Evolutionary conservation across 768 basidiomycete genomes (phyloP), one percentile per base, ranked within the genome.

Genomic region (Calocybe gangraenosa): DNA sequence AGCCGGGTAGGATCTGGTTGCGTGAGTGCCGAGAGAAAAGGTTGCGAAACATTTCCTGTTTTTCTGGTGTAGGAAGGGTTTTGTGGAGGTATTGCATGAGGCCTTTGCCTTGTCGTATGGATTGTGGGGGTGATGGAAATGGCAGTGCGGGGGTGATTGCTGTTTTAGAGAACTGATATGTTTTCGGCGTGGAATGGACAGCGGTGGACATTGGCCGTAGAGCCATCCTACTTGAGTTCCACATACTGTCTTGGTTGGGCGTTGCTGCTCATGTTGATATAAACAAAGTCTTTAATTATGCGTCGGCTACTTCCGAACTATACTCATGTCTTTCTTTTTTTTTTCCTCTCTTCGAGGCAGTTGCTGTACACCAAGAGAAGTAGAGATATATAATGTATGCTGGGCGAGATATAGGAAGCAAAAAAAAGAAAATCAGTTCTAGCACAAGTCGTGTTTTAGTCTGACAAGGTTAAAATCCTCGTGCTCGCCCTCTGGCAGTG

Each of bases 131-230:
- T 19, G 69, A 56, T 31, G 67, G 57, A 37, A 68, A 58, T 7
- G 78, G 70, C 20, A 70, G 60, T 0, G 77, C 66, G 15, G 72
- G 74, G 22, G 79, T 65, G 25, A 84, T 69, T 23, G 79, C 87
- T 9, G 71, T 73, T 58, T 78, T 84, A 21, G 89, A 87, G 67
- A 87, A 92, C 18, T 87, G 82, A 58, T 92, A 92, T 20, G 63
- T 46, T n/a, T 55, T 48, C 9, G 58, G 20, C 7, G 58, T 53
- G 23, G 41, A 62, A 47, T 45, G 62, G 43, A 67, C 56, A 37
- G 67, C 63, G 17, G 78, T 78, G 23, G 79, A 69, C 65, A 78
- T 60, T 23, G 66, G 56, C 50, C 78, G 65, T 48, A 65, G 55
- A 32, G 68, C 64, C 49, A 54, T 55, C 42, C 62, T 65, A 40